Evolutionary conservation across 768 basidiomycete species (phyloP), one percentile per base, ranked within the genome.

Genomic region (Tulasnella sp.): DNA sequence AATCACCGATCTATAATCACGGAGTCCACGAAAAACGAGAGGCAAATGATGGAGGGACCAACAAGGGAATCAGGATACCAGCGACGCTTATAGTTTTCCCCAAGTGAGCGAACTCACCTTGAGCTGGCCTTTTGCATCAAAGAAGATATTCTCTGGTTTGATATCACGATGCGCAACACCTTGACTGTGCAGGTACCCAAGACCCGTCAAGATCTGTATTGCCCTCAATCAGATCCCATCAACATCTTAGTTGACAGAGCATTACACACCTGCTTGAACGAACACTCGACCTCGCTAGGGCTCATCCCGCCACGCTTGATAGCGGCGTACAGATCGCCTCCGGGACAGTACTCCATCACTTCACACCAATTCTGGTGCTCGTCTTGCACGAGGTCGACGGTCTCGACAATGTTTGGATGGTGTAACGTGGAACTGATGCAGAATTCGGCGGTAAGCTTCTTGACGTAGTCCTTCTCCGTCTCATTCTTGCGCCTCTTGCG

Each of bases 271-370:
- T 99, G 95, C 78, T 88, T 93, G 80, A 97, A 98, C 73, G 89
- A 95, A 72, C 90, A 95, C 71, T 97, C 95, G 64, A 95, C 91
- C 73, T 95, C 91, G 71, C 83, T 84, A 3, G 86, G 82, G 34
- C 84, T 84, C 89, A 96, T 93, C 64, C 79, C 81, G 60, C 95
- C 95, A 72, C 90, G 93, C 82, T 97, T 97, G 75, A 99, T 99
- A 38, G 93, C 95, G 26, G 94, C 94, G 70, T 99, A 99, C 34
- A 99, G 78, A 74, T 99, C 95, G 1, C 95, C 95, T 45, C 96
- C 96, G 3, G 93, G 93, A 69, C 95, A 99, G 70, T 92, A 99
- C 72, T 98, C 96, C 95, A 99, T 98, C 48, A 99, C 95, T 71
- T 98, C 96, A 69, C 95, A 99, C 95, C 95, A 99, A 68, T 92